Conservation (phyloP, 805 yeast species). For the Vanderwaltozyma verrucispora region DNA sequence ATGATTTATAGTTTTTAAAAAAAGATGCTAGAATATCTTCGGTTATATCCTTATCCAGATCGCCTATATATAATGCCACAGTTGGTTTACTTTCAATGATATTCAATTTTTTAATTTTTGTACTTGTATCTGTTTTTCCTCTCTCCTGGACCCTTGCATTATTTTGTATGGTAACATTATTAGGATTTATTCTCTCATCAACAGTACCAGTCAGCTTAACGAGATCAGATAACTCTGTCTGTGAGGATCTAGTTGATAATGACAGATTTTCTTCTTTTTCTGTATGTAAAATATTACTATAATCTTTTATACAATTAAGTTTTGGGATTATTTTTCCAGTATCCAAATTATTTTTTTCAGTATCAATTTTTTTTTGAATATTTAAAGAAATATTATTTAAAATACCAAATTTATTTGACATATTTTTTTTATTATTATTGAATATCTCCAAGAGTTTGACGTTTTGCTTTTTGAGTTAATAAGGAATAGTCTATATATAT, state of each 20-base stretch:
- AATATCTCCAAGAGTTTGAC: too few species aligned
- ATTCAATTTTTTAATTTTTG: not conserved
- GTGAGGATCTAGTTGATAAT: conserved; percentile 9
- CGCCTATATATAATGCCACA: conserved; percentile 50
- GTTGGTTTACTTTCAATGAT: conserved; percentile 1
- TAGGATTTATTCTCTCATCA: too few species aligned
- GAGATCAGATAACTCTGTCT: conserved; percentile 5
- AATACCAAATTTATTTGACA: conserved; percentile 4
- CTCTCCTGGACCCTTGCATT: too few species aligned
- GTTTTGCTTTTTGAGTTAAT: too few species aligned
- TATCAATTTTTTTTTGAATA: conserved; percentile 4
- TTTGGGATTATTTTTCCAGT: too few species aligned
- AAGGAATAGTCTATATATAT: too few species aligned
- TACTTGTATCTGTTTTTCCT: too few species aligned
- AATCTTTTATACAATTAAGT: not conserved
- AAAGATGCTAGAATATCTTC: conserved; percentile 38
- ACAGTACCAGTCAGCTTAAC: not conserved
- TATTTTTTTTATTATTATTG: not conserved
- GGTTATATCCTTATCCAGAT: conserved; percentile 39
- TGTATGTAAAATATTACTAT: not conserved
- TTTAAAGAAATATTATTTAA: conserved; percentile 10
- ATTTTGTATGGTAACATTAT: too few species aligned
- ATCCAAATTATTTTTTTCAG: not conserved
- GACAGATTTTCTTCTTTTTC: conserved; percentile 7
- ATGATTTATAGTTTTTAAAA: conserved; percentile 36